Percentiles rank a stretch among this genome's conserved stretches.
These are phyloP conservation scores for Microcos paniculata DNA, from an alignment of 345 rosid genomes.

Conservation along the genomic window DNA sequence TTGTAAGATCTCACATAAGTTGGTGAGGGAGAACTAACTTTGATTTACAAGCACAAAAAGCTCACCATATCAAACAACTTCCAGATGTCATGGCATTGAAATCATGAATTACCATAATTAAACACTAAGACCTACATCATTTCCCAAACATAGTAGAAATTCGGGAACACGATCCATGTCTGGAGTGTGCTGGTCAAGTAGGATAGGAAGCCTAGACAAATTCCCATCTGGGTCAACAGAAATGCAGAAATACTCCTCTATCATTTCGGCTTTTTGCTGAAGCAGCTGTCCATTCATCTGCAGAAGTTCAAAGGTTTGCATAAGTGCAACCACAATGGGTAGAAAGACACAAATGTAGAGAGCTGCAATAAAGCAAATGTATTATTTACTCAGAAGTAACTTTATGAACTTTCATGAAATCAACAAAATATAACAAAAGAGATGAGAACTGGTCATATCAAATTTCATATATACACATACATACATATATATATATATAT, in stretches of 20 bases:
- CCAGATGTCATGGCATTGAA: not conserved
- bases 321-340: slow-evolving; percentile 1
- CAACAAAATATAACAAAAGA: not conserved
- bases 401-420: not conserved
- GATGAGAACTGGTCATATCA: not conserved
- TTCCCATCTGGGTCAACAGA: slow-evolving; percentile 62
- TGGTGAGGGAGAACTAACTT: not conserved
- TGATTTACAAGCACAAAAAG: not conserved
- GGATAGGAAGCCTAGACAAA: slow-evolving; percentile 82
- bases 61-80: not conserved
- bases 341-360: not conserved
- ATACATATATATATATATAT: no score
- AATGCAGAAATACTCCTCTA: slow-evolving; percentile 82
- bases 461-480: no score
- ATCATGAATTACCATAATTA: slow-evolving; percentile 8
- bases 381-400: not conserved
- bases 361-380: slow-evolving; percentile 6
- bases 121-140: slow-evolving; percentile 66
- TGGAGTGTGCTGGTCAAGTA: slow-evolving; percentile 91
- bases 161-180: slow-evolving; percentile 98
- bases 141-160: slow-evolving; percentile 83
- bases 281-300: slow-evolving; percentile 88
- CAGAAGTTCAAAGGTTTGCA: slow-evolving; percentile 15
- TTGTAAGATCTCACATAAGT: not conserved
- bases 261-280: slow-evolving; percentile 70